Conservation (phyloP, 352 stramenopile species). For the Pythium phragmiticola region DNA sequence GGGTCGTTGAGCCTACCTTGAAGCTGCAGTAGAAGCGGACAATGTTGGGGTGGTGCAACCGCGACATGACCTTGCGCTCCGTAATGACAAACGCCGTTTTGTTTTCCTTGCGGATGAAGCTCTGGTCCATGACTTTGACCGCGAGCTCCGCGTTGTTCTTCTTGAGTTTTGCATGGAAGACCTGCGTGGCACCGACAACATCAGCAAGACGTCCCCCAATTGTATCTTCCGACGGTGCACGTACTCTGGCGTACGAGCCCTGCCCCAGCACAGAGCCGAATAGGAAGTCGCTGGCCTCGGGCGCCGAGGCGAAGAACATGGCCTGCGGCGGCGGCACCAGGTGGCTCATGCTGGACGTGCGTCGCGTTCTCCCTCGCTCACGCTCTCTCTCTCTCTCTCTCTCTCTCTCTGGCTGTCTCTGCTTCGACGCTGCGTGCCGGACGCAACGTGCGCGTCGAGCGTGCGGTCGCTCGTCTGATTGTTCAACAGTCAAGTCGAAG, state of each 20-base stretch:
- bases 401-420: constrained; percentile 1
- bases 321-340: constrained; percentile 33
- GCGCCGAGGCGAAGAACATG: constrained; percentile 60
- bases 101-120: constrained; percentile 90
- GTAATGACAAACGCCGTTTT: constrained; percentile 90
- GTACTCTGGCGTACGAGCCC: constrained; percentile 86
- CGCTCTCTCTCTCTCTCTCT: neutral
- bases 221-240: neutral
- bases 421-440: constrained; percentile 1
- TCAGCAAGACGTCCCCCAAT: neutral
- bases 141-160: constrained; percentile 78
- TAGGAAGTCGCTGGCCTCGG: constrained; percentile 79
- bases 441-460: neutral
- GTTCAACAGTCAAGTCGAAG: neutral
- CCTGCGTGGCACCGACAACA: constrained; percentile 32
- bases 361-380: neutral
- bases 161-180: constrained; percentile 88
- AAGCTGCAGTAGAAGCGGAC: constrained; percentile 90
- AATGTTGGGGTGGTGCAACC: constrained; percentile 84
- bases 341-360: constrained; percentile 20
- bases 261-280: constrained; percentile 87
- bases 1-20: constrained; percentile 34
- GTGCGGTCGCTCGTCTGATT: constrained; percentile 18
- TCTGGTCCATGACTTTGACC: constrained; percentile 92
- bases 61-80: constrained; percentile 89